A percentile compares a stretch with the other conserved stretches of the same genome.
phyloP scores from a whole-genome alignment of 768 basidiomycete genomes.

The Tricholoma hemisulphureum region DNA sequence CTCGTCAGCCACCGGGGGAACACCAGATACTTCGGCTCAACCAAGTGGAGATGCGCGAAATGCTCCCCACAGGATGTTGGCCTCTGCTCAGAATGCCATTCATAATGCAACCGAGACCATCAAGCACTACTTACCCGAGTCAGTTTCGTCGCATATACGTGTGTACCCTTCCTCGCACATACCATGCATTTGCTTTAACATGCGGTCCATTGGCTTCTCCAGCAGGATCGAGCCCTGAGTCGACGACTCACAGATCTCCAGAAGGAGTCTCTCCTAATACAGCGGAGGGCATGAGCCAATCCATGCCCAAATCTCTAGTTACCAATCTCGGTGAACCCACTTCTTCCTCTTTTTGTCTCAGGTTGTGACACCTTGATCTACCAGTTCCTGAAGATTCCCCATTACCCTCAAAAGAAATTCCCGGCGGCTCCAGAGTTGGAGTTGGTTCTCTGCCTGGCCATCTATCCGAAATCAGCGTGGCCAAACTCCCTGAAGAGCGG shows the following conservation, averaged over 20 bases:
- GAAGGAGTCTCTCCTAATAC: background rate
- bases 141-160: constrained; percentile 5
- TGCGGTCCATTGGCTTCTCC: background rate
- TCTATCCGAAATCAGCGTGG: constrained; percentile 43
- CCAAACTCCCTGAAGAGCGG: constrained; percentile 50
- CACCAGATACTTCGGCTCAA: background rate
- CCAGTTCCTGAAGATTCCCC: background rate
- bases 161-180: constrained; percentile 8
- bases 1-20: background rate
- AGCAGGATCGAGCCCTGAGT: constrained; percentile 2
- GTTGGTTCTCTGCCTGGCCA: constrained; percentile 53
- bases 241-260: background rate
- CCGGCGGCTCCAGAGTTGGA: constrained; percentile 30
- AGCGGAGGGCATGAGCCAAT: background rate
- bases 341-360: background rate
- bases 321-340: background rate
- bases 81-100: constrained; percentile 1
- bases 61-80: background rate
- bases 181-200: no score
- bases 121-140: constrained; percentile 12
- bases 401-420: constrained; percentile 14
- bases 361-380: background rate
- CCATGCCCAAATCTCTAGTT: background rate
- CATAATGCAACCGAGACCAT: constrained; percentile 6
- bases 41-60: background rate